phyloP scores from a whole-genome alignment of 164 flowering plant genomes.

The Nymphaea colorata region DNA sequence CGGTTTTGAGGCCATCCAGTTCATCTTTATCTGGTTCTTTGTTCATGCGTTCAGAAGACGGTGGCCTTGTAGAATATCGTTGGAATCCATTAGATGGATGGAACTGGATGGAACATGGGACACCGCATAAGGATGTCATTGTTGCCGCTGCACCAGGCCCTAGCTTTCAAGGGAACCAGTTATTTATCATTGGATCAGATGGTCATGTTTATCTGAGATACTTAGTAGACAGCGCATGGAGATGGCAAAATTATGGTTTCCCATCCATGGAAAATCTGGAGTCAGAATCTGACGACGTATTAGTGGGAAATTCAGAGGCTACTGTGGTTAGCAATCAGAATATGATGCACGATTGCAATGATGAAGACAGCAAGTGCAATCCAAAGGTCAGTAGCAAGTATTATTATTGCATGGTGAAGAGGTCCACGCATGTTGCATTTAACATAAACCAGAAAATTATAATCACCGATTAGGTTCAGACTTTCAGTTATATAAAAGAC shows the following conservation, averaged over 20 bases:
- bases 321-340: background rate
- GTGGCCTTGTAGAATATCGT: slow-evolving; percentile 69
- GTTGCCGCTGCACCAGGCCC: slow-evolving; percentile 71
- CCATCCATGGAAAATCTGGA: slow-evolving; percentile 22
- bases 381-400: slow-evolving; percentile 38
- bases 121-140: slow-evolving; percentile 41
- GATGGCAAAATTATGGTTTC: slow-evolving; percentile 57
- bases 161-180: slow-evolving; percentile 42
- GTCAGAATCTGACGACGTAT: background rate
- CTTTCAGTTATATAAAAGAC: no score
- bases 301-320: background rate
- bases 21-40: slow-evolving; percentile 49
- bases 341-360: background rate
- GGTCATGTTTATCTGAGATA: slow-evolving; percentile 68
- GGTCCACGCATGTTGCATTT: slow-evolving; percentile 3
- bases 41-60: slow-evolving; percentile 68
- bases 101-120: slow-evolving; percentile 89
- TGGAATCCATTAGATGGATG: slow-evolving; percentile 71
- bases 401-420: background rate
- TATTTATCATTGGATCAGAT: slow-evolving; percentile 72
- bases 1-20: slow-evolving; percentile 45
- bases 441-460: no score
- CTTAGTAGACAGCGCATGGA: slow-evolving; percentile 43
- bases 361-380: slow-evolving; percentile 29
- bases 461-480: no score